phyloP scores from a whole-genome alignment of 164 flowering plant species.

The Amborella trichopoda region DNA sequence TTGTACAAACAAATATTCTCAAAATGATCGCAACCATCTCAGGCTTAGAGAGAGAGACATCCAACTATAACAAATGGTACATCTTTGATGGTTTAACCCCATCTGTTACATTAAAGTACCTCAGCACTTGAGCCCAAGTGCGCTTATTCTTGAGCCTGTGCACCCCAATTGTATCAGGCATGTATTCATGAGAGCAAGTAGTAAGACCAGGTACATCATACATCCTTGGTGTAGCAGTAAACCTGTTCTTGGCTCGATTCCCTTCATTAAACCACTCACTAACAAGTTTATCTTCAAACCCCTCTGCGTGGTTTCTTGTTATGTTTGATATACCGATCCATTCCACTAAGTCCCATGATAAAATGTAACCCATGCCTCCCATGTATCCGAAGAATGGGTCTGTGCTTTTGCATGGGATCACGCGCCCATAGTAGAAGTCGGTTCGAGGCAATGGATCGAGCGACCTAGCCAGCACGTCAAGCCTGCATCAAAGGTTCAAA shows the following conservation, averaged over 20 bases:
- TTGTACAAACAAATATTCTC: no score
- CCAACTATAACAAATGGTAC: slow-evolving; percentile 5
- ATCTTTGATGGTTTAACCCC: slow-evolving; percentile 6
- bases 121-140: slow-evolving; percentile 11
- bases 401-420: slow-evolving; percentile 5
- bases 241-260: slow-evolving; percentile 7
- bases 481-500: no score
- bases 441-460: slow-evolving; percentile 5
- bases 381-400: slow-evolving; percentile 5
- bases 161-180: slow-evolving; percentile 14
- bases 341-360: slow-evolving; percentile 11
- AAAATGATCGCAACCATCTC: no score
- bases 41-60: no score
- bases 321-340: slow-evolving; percentile 4
- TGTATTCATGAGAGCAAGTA: slow-evolving; percentile 12
- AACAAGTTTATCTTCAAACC: slow-evolving; percentile 3
- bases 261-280: slow-evolving; percentile 7
- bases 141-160: slow-evolving; percentile 13
- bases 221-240: slow-evolving; percentile 8
- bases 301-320: slow-evolving; percentile 4
- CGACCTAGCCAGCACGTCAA: slow-evolving; percentile 4
- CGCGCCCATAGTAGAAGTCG: slow-evolving; percentile 11
- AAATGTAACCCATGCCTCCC: slow-evolving; percentile 10
- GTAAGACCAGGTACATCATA: slow-evolving; percentile 9
- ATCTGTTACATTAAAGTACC: slow-evolving; percentile 15